Percentiles rank a stretch among this genome's conserved stretches.
phyloP scores from a whole-genome alignment of 495 filamentous ascomycete species.

The Mycothermus thermophilus region DNA sequence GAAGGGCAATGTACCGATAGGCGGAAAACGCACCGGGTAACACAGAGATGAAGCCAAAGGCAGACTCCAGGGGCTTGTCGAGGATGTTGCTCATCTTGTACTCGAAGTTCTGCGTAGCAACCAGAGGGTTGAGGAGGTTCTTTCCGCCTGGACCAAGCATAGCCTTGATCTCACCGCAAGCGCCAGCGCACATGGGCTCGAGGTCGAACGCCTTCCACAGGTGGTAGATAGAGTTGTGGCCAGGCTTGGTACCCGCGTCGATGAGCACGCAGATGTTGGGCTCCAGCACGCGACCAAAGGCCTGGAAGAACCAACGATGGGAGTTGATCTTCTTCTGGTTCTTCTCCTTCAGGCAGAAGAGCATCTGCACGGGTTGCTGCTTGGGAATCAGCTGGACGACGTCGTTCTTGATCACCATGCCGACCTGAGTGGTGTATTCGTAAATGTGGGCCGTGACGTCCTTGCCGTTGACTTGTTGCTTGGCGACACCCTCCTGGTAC shows the following conservation, averaged over 20 bases:
- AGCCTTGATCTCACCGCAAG: conserved; percentile 98
- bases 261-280: conserved; percentile 95
- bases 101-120: conserved; percentile 97
- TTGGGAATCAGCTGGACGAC: conserved; percentile 68
- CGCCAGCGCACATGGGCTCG: conserved; percentile 92
- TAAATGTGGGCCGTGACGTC: conserved; percentile 98
- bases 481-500: conserved; percentile 97
- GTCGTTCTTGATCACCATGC: conserved; percentile 73
- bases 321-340: conserved; percentile 99
- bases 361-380: conserved; percentile 80
- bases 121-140: conserved; percentile 82
- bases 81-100: conserved; percentile 99
- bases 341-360: conserved; percentile 98
- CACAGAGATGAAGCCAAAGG: conserved; percentile 95
- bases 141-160: conserved; percentile 83
- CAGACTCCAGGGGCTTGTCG: conserved; percentile 93
- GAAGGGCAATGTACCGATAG: conserved; percentile 84
- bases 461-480: conserved; percentile 93
- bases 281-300: conserved; percentile 82
- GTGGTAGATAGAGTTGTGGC: conserved; percentile 85
- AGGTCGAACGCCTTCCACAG: conserved; percentile 98
- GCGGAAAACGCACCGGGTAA: conserved; percentile 96
- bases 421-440: conserved; percentile 95
- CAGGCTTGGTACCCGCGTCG: conserved; percentile 91
- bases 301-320: conserved; percentile 98